Percentiles rank a stretch among this genome's conserved stretches.
Evolutionary conservation across 75 land plant genomes (phyloP).

Genomic region (Pseudotsuga menziesii): DNA sequence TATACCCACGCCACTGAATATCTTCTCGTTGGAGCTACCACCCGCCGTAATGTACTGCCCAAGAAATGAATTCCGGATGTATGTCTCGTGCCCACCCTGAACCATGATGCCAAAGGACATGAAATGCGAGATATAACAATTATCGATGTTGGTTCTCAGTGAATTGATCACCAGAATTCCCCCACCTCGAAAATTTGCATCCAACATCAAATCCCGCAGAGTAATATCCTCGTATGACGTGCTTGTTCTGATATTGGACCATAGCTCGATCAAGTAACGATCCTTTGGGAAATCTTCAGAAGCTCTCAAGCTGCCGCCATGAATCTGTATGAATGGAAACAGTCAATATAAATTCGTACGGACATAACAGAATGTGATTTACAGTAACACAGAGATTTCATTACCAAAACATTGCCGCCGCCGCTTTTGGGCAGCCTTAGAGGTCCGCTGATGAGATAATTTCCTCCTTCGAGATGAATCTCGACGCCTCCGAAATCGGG

Average conservation of each 20-base stretch:
- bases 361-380: too few relatives aligned
- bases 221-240: slow-evolving; percentile 61
- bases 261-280: slow-evolving; percentile 54
- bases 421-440: slow-evolving; percentile 30
- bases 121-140: slow-evolving; percentile 71
- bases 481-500: slow-evolving; percentile 55
- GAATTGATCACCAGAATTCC: slow-evolving; percentile 59
- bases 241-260: slow-evolving; percentile 17
- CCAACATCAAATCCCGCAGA: slow-evolving; percentile 64
- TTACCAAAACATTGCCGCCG: too few relatives aligned
- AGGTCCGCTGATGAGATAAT: slow-evolving; percentile 53
- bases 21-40: slow-evolving; percentile 55
- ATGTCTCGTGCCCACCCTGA: slow-evolving; percentile 74
- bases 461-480: slow-evolving; percentile 62
- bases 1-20: slow-evolving; percentile 76
- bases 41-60: slow-evolving; percentile 86
- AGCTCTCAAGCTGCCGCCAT: slow-evolving; percentile 62
- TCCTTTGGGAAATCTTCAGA: slow-evolving; percentile 49
- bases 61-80: slow-evolving; percentile 58
- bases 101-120: slow-evolving; percentile 60
- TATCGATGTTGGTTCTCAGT: slow-evolving; percentile 52
- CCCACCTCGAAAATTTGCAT: slow-evolving; percentile 65
- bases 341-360: too few relatives aligned
- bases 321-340: slow-evolving; percentile 25
- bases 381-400: too few relatives aligned